Conservation (phyloP, 768 basidiomycete species). For the Cyclocybe cylindracea region DNA sequence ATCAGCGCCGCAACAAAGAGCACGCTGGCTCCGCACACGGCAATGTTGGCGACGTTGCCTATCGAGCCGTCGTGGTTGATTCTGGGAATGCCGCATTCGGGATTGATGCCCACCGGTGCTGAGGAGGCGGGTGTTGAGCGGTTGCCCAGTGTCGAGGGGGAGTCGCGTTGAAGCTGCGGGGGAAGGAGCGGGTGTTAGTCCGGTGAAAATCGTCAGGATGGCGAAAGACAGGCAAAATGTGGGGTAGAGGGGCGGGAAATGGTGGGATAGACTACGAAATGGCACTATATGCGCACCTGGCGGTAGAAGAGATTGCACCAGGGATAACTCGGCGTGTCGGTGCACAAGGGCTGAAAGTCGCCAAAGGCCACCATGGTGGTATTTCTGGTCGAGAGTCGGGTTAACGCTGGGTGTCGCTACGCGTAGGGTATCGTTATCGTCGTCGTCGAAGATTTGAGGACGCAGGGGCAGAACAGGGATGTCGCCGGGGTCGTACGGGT, state of each 20-base stretch:
- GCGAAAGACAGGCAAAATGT: not conserved
- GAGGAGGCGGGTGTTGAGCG: slow-evolving; percentile 42
- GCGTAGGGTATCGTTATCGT: too few relatives aligned
- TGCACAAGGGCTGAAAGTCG: slow-evolving; percentile 71
- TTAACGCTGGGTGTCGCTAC: too few relatives aligned
- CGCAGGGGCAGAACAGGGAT: not conserved
- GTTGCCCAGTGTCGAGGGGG: slow-evolving; percentile 33
- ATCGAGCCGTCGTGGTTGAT: slow-evolving; percentile 58
- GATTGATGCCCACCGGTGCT: slow-evolving; percentile 84
- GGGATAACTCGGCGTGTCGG: slow-evolving; percentile 73
- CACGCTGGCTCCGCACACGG: slow-evolving; percentile 76
- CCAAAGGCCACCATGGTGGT: slow-evolving; percentile 59
- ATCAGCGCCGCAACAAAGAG: slow-evolving; percentile 61
- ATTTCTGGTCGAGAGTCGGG: not conserved
- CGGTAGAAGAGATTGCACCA: slow-evolving; percentile 96
- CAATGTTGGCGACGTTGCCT: slow-evolving; percentile 86
- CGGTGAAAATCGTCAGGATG: not conserved
- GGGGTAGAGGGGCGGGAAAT: not conserved
- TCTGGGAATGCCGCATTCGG: slow-evolving; percentile 74
- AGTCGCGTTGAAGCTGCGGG: slow-evolving; percentile 38
- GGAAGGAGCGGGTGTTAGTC: not conserved
- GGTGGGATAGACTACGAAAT: slow-evolving; percentile 15
- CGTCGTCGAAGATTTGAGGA: not conserved
- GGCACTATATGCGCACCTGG: slow-evolving; percentile 53
- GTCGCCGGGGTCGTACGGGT: not conserved